These are phyloP conservation scores for Hortiboletus flavorubellus DNA, from an alignment of 768 basidiomycete species.

Conservation along the genomic window DNA sequence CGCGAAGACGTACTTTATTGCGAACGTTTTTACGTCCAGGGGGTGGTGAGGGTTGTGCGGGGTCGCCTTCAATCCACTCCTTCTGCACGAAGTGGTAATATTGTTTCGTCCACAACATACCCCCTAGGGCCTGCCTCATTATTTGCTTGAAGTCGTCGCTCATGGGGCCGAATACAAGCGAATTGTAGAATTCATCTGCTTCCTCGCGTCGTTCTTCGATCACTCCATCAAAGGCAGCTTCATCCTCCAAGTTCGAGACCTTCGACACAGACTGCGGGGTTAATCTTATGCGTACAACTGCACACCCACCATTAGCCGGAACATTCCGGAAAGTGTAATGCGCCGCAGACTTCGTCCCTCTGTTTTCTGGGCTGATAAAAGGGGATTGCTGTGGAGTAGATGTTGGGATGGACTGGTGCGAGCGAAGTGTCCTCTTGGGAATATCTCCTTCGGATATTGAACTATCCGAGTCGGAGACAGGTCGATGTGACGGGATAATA, in stretches of 20 bases:
- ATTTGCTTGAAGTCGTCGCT: conserved; percentile 93
- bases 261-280: conserved; percentile 73
- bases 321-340: conserved; percentile 88
- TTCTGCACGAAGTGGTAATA: conserved; percentile 95
- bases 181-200: conserved; percentile 93
- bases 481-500: conserved; percentile 84
- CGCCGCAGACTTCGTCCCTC: conserved; percentile 90
- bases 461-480: conserved; percentile 37
- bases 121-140: conserved; percentile 92
- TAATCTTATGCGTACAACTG: conserved; percentile 90
- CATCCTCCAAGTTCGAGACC: conserved; percentile 81
- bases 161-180: conserved; percentile 77
- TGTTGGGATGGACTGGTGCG: not conserved
- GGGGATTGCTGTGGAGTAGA: not conserved
- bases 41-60: conserved; percentile 92
- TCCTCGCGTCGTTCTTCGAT: conserved; percentile 90
- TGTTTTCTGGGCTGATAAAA: conserved; percentile 84
- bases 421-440: not conserved
- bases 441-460: not conserved
- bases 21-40: conserved; percentile 80
- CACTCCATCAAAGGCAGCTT: conserved; percentile 81
- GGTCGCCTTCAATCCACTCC: conserved; percentile 95
- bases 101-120: conserved; percentile 99
- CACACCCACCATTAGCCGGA: conserved; percentile 89
- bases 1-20: conserved; percentile 58